These are phyloP conservation scores for Cordyceps cicadae DNA, from an alignment of 2,329 filamentous ascomycete genomes.

Conservation along the genomic window DNA sequence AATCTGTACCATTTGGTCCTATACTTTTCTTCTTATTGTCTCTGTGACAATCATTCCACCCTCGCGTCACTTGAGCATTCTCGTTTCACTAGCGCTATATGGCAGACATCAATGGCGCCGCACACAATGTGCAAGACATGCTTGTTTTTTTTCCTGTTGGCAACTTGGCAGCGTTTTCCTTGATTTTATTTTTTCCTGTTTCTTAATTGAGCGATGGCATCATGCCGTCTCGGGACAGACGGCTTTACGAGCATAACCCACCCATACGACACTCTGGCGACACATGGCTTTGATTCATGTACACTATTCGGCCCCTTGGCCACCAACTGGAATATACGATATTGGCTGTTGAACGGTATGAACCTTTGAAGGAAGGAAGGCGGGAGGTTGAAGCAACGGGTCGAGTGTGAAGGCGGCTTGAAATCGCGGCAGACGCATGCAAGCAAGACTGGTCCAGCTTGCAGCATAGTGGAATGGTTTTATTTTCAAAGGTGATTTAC, in stretches of 20 bases:
- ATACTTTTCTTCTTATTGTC: neutral
- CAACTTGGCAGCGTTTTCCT: neutral
- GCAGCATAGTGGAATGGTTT: neutral
- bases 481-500: neutral
- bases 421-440: neutral
- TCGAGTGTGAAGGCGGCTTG: neutral
- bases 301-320: slow-evolving; percentile 3
- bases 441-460: slow-evolving; percentile 6
- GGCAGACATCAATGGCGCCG: slow-evolving; percentile 1
- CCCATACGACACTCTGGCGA: neutral
- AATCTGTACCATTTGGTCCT: slow-evolving; percentile 21
- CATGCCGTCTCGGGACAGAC: slow-evolving; percentile 7
- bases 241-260: slow-evolving; percentile 5
- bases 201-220: slow-evolving; percentile 8
- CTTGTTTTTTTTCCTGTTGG: neutral
- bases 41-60: neutral
- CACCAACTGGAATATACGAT: neutral
- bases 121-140: slow-evolving; percentile 9
- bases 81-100: slow-evolving; percentile 1
- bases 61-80: neutral
- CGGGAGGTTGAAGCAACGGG: neutral
- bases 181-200: neutral
- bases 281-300: slow-evolving; percentile 12
- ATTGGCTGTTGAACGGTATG: neutral
- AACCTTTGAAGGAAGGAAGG: neutral